Percentiles rank a stretch among this genome's conserved stretches.
phyloP scores from a whole-genome alignment of 1,139 yeast species.

The Schwanniomyces etchellsii region DNA sequence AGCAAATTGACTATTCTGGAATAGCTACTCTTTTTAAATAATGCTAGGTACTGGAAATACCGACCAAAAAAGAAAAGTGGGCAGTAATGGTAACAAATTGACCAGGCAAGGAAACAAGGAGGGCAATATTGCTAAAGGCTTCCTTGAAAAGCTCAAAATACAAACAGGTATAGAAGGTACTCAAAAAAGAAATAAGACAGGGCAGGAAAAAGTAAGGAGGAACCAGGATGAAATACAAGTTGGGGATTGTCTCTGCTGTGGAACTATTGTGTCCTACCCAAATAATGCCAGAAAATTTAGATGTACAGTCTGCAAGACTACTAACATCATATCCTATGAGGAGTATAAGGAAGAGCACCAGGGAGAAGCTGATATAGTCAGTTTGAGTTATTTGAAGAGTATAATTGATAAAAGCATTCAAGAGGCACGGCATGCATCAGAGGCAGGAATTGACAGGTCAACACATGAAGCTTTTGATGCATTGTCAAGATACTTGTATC shows the following conservation, averaged over 20 bases:
- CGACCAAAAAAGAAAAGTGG: too few species aligned
- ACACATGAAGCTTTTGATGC: slow-evolving; percentile 46
- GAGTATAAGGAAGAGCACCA: slow-evolving; percentile 4
- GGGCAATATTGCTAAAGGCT: too few species aligned
- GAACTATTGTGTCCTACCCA: slow-evolving; percentile 49
- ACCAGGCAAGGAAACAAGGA: too few species aligned
- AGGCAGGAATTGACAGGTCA: slow-evolving; percentile 7
- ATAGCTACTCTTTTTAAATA: too few species aligned
- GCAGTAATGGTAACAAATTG: too few species aligned
- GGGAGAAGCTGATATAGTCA: slow-evolving; percentile 15
- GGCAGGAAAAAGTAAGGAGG: slow-evolving; percentile 2
- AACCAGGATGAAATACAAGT: slow-evolving; percentile 9
- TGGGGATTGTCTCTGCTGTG: slow-evolving; percentile 52
- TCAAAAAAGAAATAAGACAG: not conserved
- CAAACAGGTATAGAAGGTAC: too few species aligned
- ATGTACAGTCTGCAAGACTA: slow-evolving; percentile 55
- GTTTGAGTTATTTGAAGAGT: slow-evolving; percentile 20
- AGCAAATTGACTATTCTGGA: too few species aligned
- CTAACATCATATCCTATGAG: slow-evolving; percentile 23
- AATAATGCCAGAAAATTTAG: slow-evolving; percentile 40
- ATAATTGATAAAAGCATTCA: slow-evolving; percentile 25
- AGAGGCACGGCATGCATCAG: slow-evolving; percentile 9
- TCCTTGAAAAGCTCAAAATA: too few species aligned
- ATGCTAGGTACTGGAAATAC: too few species aligned
- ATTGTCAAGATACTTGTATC: slow-evolving; percentile 37